Evolutionary conservation across 768 basidiomycete species (phyloP).

Genomic region (Roridomyces roridus): DNA sequence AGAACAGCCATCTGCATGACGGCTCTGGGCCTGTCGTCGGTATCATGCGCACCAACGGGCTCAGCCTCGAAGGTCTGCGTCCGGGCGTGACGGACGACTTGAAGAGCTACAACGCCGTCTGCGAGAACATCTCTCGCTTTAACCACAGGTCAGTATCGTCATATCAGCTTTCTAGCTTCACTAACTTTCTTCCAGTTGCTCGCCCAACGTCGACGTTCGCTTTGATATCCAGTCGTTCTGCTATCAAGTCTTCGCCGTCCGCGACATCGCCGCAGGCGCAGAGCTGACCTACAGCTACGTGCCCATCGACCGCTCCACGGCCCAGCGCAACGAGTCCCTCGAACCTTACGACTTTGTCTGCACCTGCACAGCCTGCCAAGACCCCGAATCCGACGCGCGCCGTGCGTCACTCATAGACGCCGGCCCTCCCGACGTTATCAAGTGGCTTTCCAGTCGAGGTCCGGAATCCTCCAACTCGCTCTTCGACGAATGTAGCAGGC

Average conservation of each 20-base stretch:
- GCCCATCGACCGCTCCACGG: slow-evolving; percentile 10
- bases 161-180: neutral
- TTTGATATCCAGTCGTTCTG: slow-evolving; percentile 32
- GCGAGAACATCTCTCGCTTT: slow-evolving; percentile 37
- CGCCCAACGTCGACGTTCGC: slow-evolving; percentile 25
- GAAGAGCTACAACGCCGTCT: slow-evolving; percentile 33
- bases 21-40: slow-evolving; percentile 41
- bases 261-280: slow-evolving; percentile 28
- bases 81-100: slow-evolving; percentile 10
- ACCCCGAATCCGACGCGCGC: slow-evolving; percentile 21
- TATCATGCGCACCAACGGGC: slow-evolving; percentile 40
- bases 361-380: slow-evolving; percentile 36
- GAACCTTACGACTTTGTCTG: slow-evolving; percentile 39
- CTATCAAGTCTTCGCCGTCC: slow-evolving; percentile 23
- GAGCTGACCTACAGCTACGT: slow-evolving; percentile 40
- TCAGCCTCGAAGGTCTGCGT: slow-evolving; percentile 26
- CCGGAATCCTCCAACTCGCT: too few relatives aligned
- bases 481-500: too few relatives aligned
- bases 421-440: too few relatives aligned
- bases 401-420: neutral
- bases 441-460: too few relatives aligned
- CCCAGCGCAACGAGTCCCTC: slow-evolving; percentile 33
- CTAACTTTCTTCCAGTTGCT: slow-evolving; percentile 25
- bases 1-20: slow-evolving; percentile 38
- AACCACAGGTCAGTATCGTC: slow-evolving; percentile 40